A percentile compares a stretch with the other conserved stretches of the same genome.
phyloP scores from a whole-genome alignment of 192 early-diverging fungal genomes.

The Jimgerdemannia lactiflua region DNA sequence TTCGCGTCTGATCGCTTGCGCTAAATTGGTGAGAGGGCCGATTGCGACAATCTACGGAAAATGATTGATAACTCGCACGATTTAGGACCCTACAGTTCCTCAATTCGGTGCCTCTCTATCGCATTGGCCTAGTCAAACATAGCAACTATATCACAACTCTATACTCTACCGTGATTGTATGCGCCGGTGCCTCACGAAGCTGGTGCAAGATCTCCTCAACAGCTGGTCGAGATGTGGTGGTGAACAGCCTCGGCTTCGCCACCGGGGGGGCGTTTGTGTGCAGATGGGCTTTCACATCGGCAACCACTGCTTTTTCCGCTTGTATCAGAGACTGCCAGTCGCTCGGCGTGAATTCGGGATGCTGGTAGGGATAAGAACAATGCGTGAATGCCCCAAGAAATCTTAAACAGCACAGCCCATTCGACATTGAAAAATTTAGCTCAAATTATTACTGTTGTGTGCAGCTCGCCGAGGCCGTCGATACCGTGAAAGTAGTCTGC shows the following conservation, averaged over 20 bases:
- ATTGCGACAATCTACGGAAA: slow-evolving; percentile 28
- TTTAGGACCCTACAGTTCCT: not conserved
- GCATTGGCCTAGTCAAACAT: not conserved
- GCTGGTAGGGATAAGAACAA: not conserved
- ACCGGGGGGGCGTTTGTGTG: not conserved
- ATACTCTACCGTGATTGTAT: slow-evolving; percentile 28
- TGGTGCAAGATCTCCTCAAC: slow-evolving; percentile 45
- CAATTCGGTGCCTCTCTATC: not conserved
- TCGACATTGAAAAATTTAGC: not conserved
- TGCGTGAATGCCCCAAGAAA: too few species aligned
- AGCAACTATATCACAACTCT: not conserved
- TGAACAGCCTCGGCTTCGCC: slow-evolving; percentile 9
- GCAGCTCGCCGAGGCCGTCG: slow-evolving; percentile 41
- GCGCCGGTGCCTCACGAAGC: slow-evolving; percentile 30
- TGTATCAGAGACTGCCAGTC: not conserved
- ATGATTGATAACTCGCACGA: not conserved
- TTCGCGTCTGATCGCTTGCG: slow-evolving; percentile 39
- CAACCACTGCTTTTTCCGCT: slow-evolving; percentile 19
- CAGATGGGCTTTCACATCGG: slow-evolving; percentile 9
- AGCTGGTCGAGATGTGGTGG: slow-evolving; percentile 28
- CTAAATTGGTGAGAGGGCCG: slow-evolving; percentile 49
- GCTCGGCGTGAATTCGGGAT: slow-evolving; percentile 1
- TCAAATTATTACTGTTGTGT: slow-evolving; percentile 24
- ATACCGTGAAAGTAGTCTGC: slow-evolving; percentile 48
- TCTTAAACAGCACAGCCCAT: too few species aligned